Base-by-base conservation (phyloP, 495 filamentous ascomycete species). In the Delitschia confertaspora region DNA sequence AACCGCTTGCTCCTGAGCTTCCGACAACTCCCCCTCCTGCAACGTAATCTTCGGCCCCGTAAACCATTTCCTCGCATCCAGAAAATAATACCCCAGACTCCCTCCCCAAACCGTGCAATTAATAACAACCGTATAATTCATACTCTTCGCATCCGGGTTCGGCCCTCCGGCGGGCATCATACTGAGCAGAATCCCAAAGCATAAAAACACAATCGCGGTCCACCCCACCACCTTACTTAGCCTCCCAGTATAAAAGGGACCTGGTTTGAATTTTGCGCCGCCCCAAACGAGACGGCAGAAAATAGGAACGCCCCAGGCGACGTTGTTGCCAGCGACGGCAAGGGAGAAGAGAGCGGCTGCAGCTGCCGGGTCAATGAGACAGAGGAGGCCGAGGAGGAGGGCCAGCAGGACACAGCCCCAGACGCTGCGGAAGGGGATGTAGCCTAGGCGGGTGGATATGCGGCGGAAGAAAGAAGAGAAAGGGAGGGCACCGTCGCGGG, bases 81-180 rank as follows among this genome's bases (percentile, higher is more conserved):
- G 36, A 47, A 49, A 45, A 57, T 80, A 82, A 56, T 82, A 83
- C 9, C 59, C n/a, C 51, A 80, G 59, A 4, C 72, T 67, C 0
- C 75, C 75, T 10, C 69, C 49, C 79, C 78, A 82, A 4, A 82
- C 74, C 9, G 76, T 71, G 2, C 61, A 64, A 55, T 82, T 78
- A 51, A 82, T 74, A 0, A 80, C 78, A 16, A 80, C 66, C 0
- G 76, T 80, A 44, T 82, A 82, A 47, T 82, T 82, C 77, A 82
- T 82, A 23, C 59, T 61, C 23, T 70, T 38, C 6, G 73, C 64
- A 13, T 64, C 68, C 10, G 76, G 77, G 56, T 71, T 61, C 27
- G 77, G 74, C 0, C 76, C 76, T 3, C 62, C 64, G 22, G 66
- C 69, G 0, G 77, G 77, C 31, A 80, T 76, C 76, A 80, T 79